Base-by-base conservation (phyloP, 371 early-diverging fungal species). In the Smittium mucronatum region DNA sequence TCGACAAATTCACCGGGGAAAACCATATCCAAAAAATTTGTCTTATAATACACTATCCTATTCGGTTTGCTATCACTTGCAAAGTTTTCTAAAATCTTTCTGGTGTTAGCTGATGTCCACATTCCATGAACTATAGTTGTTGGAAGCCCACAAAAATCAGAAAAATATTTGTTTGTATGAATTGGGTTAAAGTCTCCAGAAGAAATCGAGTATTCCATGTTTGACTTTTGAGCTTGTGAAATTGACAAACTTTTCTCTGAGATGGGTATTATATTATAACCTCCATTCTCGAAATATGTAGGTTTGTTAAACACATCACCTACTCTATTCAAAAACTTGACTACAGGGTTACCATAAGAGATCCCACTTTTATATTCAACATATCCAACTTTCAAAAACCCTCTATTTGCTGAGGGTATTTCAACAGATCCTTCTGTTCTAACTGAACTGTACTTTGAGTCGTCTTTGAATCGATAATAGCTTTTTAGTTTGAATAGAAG, bases 121-220 rank as follows among this genome's bases (percentile, higher is more conserved):
- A 97, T 95, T 63, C 97, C 97, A 76, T 97, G 97, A 26, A 93
- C 93, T 70, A 97, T 95, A 34, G 95, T 93, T 66, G 89, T 93
- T 57, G 96, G 95, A 69, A 97, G 85, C 36, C 84, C 84, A 60
- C 93, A 94, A 26, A 92, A 77, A 68, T 93, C 92, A 65, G 96
- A 90, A 84, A 97, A 93, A 84, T 91, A 92, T 64, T 87, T 88
- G 84, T 90, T 93, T 75, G 92, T 92, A 83, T 97, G 97, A 72
- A 97, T 97, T n/a, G 97, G 95, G 80, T 97, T 97, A 82, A 84
- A 87, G 76, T 97, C 97, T 65, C 88, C 88, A n/a, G 69, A 47
- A 15, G 36, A 30, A 35, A 11, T 11, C n/a, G 67, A 35, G 29
- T 34, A 67, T 25, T 67, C 47, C 17, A 11, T 34, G 29, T 67